Evolutionary conservation across 1,284 basidiomycete genomes (phyloP).

Genomic region (Rhodotorula sp.): DNA sequence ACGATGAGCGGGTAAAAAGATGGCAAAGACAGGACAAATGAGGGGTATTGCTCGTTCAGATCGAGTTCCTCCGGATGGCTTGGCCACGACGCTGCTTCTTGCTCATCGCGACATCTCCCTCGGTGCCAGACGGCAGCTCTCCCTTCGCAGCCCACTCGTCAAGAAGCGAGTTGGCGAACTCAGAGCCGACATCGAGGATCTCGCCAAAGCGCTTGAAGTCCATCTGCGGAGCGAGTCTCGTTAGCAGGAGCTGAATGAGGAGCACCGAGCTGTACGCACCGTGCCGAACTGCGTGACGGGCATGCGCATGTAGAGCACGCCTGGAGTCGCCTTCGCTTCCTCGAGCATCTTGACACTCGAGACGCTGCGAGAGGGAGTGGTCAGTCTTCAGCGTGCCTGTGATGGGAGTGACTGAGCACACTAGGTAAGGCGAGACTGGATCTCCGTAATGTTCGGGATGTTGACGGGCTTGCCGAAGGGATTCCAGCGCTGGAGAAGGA

Average conservation of each 20-base stretch:
- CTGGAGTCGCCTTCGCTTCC: constrained; percentile 83
- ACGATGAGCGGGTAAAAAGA: not conserved
- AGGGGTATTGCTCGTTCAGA: constrained; percentile 45
- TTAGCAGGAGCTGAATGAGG: not conserved
- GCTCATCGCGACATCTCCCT: constrained; percentile 53
- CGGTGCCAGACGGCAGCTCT: constrained; percentile 66
- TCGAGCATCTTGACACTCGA: constrained; percentile 93
- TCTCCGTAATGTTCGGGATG: constrained; percentile 91
- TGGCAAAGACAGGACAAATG: not conserved
- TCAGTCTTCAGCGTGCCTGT: constrained; percentile 13
- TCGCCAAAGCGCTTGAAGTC: constrained; percentile 65
- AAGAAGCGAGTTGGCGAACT: constrained; percentile 69
- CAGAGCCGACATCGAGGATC: constrained; percentile 78
- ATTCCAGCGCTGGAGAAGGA: constrained; percentile 80
- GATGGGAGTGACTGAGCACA: constrained; percentile 51
- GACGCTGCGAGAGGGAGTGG: constrained; percentile 59
- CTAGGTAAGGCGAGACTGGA: constrained; percentile 95
- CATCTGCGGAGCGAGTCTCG: constrained; percentile 46
- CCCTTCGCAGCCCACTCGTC: constrained; percentile 78
- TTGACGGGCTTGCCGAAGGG: constrained; percentile 55
- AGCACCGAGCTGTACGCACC: constrained; percentile 7
- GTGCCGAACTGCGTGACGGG: constrained; percentile 56
- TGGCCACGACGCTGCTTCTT: constrained; percentile 64
- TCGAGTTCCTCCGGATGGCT: constrained; percentile 71
- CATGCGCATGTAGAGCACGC: constrained; percentile 90